Evolutionary conservation across 75 land plant species (phyloP).

Genomic region (Picea sitchensis): DNA sequence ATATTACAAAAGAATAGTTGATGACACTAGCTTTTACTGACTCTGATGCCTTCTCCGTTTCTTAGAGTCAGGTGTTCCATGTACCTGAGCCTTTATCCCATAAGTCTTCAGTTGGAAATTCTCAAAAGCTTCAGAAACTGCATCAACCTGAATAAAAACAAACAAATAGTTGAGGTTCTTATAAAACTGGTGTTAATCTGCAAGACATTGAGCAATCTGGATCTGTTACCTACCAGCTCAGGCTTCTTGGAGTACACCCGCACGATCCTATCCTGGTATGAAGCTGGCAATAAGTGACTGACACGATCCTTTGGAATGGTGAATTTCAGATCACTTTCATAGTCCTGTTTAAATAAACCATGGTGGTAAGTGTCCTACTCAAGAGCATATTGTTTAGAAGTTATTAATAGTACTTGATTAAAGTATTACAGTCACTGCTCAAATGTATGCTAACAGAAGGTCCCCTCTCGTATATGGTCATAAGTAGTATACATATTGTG

Average conservation of each 20-base stretch:
- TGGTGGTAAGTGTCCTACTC: not conserved
- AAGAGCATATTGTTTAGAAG: not conserved
- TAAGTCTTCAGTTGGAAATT: constrained; percentile 76
- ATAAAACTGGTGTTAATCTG: constrained; percentile 1
- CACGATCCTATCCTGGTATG: constrained; percentile 75
- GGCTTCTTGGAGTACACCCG: constrained; percentile 90
- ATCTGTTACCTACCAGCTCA: constrained; percentile 54
- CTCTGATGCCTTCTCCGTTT: constrained; percentile 36
- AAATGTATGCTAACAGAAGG: not conserved
- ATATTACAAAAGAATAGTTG: not conserved
- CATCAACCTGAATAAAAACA: constrained; percentile 61
- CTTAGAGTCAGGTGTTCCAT: constrained; percentile 85
- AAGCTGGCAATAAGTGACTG: constrained; percentile 78
- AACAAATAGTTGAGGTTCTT: not conserved
- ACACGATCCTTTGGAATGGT: constrained; percentile 54
- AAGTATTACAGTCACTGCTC: not conserved
- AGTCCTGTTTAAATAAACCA: constrained; percentile 54
- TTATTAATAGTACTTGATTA: not conserved
- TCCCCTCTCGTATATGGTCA: not conserved
- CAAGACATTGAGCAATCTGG: not conserved
- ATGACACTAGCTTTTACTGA: constrained; percentile 1
- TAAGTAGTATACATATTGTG: too few relatives aligned
- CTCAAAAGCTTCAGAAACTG: constrained; percentile 88
- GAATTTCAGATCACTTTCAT: constrained; percentile 65
- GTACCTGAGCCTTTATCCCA: constrained; percentile 74